phyloP scores from a whole-genome alignment of 805 yeast genomes.

The Saturnispora zaruensis region DNA sequence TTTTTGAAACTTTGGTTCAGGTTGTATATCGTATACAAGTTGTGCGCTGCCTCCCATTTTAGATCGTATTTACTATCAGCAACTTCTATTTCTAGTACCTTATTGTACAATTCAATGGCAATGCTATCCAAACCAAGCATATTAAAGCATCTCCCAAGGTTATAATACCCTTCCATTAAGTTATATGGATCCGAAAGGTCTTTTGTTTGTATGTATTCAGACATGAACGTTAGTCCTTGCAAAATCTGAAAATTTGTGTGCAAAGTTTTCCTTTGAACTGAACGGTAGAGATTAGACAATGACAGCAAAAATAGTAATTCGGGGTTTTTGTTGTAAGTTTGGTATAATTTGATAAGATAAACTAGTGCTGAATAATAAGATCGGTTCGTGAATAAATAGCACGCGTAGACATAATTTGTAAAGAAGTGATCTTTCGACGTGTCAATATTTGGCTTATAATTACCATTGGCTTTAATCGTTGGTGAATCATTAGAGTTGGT shows the following conservation, averaged over 20 bases:
- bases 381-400: conserved; percentile 69
- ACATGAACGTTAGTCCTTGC: conserved; percentile 74
- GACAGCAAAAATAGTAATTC: conserved; percentile 69
- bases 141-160: conserved; percentile 79
- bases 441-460: conserved; percentile 45
- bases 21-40: conserved; percentile 65
- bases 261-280: conserved; percentile 81
- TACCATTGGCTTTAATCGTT: conserved; percentile 69
- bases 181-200: conserved; percentile 37
- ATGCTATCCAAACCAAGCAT: conserved; percentile 65
- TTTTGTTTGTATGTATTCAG: conserved; percentile 52
- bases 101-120: conserved; percentile 68
- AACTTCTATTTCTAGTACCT: conserved; percentile 44
- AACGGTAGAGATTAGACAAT: conserved; percentile 75
- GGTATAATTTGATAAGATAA: conserved; percentile 65
- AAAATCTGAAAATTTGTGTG: conserved; percentile 81
- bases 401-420: conserved; percentile 58
- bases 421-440: conserved; percentile 53
- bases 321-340: conserved; percentile 64
- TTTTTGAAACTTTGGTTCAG: conserved; percentile 61
- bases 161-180: conserved; percentile 70
- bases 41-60: conserved; percentile 77
- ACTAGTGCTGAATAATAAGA: conserved; percentile 78
- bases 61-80: conserved; percentile 43
- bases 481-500: conserved; percentile 25